Base-by-base conservation (phyloP, 78 protist species). In the Pelomyxa schiedti region DNA sequence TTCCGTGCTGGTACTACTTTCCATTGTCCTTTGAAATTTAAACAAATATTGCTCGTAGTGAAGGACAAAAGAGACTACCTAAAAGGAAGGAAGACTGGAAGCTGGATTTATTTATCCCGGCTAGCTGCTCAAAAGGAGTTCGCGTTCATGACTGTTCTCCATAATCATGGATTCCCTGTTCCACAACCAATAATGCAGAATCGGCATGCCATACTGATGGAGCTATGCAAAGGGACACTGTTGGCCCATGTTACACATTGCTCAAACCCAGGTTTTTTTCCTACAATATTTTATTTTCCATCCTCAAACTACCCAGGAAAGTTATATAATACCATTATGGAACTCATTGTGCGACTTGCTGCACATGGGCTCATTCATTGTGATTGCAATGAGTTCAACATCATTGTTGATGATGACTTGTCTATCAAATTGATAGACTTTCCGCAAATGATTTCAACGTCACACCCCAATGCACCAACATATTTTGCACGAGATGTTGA, bases 341-440 rank as follows among this genome's bases (percentile, higher is more conserved):
- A 86, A 6, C 74, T 97, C 2, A 66, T 93, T 8, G 83, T 91
- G 22, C 72, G 78, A 8, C 36, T 95, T 4, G 98, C 95, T 6
- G 32, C 63, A 40, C 52, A 72, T 38, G 99, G 99, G 1, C 76
- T 97, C n/a, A 86, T 97, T 75, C 99, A 97, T 69, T 86, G 99
- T 38, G 99, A 97, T 76, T 96, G 94, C 84, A 97, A 97, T 75
- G 99, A 97, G 73, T 97, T 96, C 77, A 97, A 97, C 78, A 29
- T 97, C 8, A 72, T 97, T 53, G 29, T 92, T 39, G 72, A 81
- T 63, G 96, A 92, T 35, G 86, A 90, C 2, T 89, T 77, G 24
- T 41, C 66, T n/a, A 39, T 94, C 0, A 83, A 87, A 2, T 3
- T 97, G 9, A 96, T 97, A 75, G 99, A 97, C 76, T 97, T 97